These are phyloP conservation scores for Olyra latifolia DNA, from an alignment of 176 grass and related monocot species.

Conservation along the genomic window DNA sequence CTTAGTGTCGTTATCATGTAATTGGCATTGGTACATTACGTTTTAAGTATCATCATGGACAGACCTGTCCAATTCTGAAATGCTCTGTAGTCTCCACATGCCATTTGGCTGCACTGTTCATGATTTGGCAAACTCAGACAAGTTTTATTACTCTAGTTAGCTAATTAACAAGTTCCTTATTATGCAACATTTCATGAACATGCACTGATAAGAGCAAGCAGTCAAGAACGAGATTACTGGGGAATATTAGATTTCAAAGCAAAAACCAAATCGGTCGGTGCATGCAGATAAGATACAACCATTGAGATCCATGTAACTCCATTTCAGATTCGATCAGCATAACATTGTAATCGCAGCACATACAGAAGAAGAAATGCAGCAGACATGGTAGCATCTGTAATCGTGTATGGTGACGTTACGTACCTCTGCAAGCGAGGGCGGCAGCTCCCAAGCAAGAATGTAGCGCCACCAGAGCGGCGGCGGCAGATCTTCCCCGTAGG, in stretches of 20 bases:
- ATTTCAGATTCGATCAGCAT: background rate
- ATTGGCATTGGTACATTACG: background rate
- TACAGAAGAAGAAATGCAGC: background rate
- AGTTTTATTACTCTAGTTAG: background rate
- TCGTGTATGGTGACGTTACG: background rate
- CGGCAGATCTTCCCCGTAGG: background rate
- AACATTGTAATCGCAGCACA: background rate
- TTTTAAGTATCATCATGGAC: background rate
- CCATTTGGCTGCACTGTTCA: background rate
- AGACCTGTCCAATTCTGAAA: background rate
- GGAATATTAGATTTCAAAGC: background rate
- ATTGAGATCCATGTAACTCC: background rate
- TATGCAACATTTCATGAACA: background rate
- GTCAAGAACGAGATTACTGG: background rate
- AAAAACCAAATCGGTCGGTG: no score
- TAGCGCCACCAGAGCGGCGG: slow-evolving; percentile 16
- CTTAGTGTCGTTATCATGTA: background rate
- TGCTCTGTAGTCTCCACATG: background rate
- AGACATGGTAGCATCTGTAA: background rate
- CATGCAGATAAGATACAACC: no score
- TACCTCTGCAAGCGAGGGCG: background rate
- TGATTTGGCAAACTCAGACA: background rate
- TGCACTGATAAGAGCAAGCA: no score
- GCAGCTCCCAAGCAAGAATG: slow-evolving; percentile 15
- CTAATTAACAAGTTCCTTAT: background rate